A percentile compares a stretch with the other conserved stretches of the same genome.
These are phyloP conservation scores for Triticum urartu DNA, from an alignment of 176 grass and related monocot genomes.

Conservation along the genomic window DNA sequence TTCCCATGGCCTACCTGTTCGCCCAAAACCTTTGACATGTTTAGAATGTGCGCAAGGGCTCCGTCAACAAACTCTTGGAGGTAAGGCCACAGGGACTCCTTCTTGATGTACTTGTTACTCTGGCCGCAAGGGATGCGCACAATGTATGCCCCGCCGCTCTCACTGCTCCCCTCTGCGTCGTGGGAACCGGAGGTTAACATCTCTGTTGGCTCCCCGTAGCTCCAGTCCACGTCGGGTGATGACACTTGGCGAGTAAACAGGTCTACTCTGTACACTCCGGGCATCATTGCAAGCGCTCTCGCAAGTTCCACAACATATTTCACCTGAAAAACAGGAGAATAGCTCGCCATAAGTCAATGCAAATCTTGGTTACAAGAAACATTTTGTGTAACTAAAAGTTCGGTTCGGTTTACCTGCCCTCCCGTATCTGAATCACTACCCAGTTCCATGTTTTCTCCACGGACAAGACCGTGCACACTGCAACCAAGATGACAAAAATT, in stretches of 20 bases:
- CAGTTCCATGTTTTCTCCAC: slow-evolving; percentile 97
- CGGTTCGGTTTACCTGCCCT: slow-evolving; percentile 66
- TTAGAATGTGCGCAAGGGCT: slow-evolving; percentile 82
- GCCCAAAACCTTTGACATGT: slow-evolving; percentile 85
- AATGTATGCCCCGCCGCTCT: slow-evolving; percentile 88
- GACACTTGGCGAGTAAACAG: slow-evolving; percentile 95
- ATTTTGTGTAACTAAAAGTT: not conserved
- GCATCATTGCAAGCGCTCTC: slow-evolving; percentile 89
- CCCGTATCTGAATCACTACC: slow-evolving; percentile 94
- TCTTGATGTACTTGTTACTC: slow-evolving; percentile 67
- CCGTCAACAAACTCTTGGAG: slow-evolving; percentile 93
- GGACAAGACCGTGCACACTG: slow-evolving; percentile 89
- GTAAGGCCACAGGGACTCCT: slow-evolving; percentile 86
- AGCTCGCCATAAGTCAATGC: not conserved
- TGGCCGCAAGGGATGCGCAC: slow-evolving; percentile 84
- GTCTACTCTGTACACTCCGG: slow-evolving; percentile 89
- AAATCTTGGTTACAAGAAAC: not conserved
- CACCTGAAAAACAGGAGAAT: slow-evolving; percentile 40
- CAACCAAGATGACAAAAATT: slow-evolving; percentile 1
- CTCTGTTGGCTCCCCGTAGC: slow-evolving; percentile 90
- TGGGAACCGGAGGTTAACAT: slow-evolving; percentile 69
- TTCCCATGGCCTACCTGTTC: slow-evolving; percentile 79
- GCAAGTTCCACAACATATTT: slow-evolving; percentile 97
- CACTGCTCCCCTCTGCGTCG: slow-evolving; percentile 61
- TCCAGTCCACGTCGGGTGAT: slow-evolving; percentile 94